Percentiles rank a stretch among this genome's conserved stretches.
phyloP scores from a whole-genome alignment of 441 rosid species.

The Geranium incanum region DNA sequence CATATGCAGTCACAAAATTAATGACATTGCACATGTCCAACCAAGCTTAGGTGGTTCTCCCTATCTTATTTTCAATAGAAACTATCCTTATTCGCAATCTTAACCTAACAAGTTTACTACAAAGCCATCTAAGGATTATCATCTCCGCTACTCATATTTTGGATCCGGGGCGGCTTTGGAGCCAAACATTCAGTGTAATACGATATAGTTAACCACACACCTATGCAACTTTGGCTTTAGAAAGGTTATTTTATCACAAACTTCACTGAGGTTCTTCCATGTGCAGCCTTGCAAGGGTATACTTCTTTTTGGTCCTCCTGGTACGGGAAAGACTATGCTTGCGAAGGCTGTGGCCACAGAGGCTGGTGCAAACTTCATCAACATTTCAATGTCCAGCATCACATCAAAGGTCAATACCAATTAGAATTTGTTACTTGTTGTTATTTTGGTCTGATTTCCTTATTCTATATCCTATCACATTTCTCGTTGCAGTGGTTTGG shows the following conservation, averaged over 20 bases:
- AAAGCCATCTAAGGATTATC: too few relatives aligned
- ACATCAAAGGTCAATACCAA: slow-evolving; percentile 41
- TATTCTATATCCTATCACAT: slow-evolving; percentile 16
- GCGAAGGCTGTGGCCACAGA: slow-evolving; percentile 99
- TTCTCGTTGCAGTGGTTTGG: slow-evolving; percentile 89
- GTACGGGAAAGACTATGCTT: slow-evolving; percentile 98
- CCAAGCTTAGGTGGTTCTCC: too few relatives aligned
- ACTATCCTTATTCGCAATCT: too few relatives aligned
- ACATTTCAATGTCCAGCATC: slow-evolving; percentile 98
- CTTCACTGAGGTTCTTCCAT: slow-evolving; percentile 4
- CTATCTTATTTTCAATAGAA: too few relatives aligned
- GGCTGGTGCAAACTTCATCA: slow-evolving; percentile 96
- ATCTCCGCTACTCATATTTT: too few relatives aligned
- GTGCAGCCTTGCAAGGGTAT: slow-evolving; percentile 92
- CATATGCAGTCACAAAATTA: too few relatives aligned
- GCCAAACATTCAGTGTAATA: too few relatives aligned
- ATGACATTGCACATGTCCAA: too few relatives aligned
- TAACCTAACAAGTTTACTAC: too few relatives aligned
- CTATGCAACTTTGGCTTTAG: too few relatives aligned
- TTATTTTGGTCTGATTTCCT: not conserved
- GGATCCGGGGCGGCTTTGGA: too few relatives aligned
- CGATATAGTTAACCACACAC: too few relatives aligned
- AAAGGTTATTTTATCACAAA: not conserved
- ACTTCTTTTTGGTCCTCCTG: slow-evolving; percentile 97
- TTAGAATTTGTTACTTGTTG: not conserved